Percentiles rank a stretch among this genome's conserved stretches.
Conservation (phyloP, 176 grass and related monocot genomes). For the Musa troglodytarum region DNA sequence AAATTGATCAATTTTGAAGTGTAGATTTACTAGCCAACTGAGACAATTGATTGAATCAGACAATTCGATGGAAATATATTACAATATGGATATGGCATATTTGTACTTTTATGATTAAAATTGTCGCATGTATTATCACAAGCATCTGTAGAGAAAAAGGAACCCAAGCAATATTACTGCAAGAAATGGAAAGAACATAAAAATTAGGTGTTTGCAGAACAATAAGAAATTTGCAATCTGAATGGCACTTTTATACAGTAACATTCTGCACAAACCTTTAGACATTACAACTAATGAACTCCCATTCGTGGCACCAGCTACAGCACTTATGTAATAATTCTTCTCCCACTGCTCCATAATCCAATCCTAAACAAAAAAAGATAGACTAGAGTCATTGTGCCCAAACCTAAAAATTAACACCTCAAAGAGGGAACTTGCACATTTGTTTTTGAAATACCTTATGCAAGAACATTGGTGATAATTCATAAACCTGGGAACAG, state of each 20-base stretch:
- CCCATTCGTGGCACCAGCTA: conserved; percentile 84
- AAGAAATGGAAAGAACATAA: neutral
- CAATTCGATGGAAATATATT: no score
- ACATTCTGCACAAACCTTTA: conserved; percentile 48
- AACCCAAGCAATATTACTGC: neutral
- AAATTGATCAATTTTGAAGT: no score
- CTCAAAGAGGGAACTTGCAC: neutral
- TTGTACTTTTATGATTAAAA: no score
- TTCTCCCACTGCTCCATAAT: conserved; percentile 99
- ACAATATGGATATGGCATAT: no score
- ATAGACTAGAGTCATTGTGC: neutral
- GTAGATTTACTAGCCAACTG: no score
- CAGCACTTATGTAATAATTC: conserved; percentile 94
- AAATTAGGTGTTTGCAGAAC: neutral
- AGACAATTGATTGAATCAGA: no score
- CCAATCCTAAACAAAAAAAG: conserved; percentile 57
- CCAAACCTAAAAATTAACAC: conserved; percentile 7
- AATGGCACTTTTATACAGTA: neutral
- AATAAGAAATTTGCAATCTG: neutral
- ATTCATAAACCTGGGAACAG: conserved; percentile 88
- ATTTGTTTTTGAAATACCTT: conserved; percentile 47
- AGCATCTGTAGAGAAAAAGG: neutral
- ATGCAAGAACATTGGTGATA: conserved; percentile 88
- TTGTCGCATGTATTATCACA: no score
- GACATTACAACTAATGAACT: conserved; percentile 98